Conservation (phyloP, 257 asterid species). For the Capsicum rhomboideum region DNA sequence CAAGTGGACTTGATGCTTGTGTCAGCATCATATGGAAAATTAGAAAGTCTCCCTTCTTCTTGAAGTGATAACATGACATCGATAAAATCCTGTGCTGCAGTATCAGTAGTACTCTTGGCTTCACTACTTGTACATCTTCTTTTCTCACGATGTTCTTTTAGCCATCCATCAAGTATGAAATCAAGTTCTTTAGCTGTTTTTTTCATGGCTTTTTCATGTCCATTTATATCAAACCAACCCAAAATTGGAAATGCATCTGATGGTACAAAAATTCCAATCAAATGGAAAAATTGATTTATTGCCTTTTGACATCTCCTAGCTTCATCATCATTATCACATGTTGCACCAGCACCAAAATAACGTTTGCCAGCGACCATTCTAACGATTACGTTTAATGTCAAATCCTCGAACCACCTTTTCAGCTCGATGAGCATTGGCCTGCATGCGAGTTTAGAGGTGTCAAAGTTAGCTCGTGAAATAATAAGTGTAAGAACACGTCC, state of each 20-base stretch:
- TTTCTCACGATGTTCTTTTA: slow-evolving; percentile 4
- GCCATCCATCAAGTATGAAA: slow-evolving; percentile 6
- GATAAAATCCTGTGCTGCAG: slow-evolving; percentile 1
- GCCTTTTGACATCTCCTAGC: slow-evolving; percentile 2
- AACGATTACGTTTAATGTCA: neutral
- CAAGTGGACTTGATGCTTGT: slow-evolving; percentile 13
- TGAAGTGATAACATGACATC: slow-evolving; percentile 6
- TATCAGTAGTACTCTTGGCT: neutral
- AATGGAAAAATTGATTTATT: neutral
- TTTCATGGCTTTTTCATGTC: slow-evolving; percentile 14
- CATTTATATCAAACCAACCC: slow-evolving; percentile 4
- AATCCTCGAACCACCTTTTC: slow-evolving; percentile 9
- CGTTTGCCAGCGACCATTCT: slow-evolving; percentile 18
- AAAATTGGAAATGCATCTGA: slow-evolving; percentile 14
- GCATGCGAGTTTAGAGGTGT: neutral
- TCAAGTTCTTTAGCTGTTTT: slow-evolving; percentile 13
- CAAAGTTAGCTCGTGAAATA: neutral
- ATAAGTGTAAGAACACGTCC: neutral
- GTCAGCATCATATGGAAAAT: slow-evolving; percentile 5
- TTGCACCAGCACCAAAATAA: neutral
- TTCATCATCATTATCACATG: neutral
- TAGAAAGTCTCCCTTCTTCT: neutral
- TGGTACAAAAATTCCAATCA: slow-evolving; percentile 7
- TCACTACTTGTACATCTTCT: neutral
- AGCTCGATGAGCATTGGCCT: slow-evolving; percentile 3